Base-by-base conservation (phyloP, 208 protist genomes). In the Crithidia bombi region DNA sequence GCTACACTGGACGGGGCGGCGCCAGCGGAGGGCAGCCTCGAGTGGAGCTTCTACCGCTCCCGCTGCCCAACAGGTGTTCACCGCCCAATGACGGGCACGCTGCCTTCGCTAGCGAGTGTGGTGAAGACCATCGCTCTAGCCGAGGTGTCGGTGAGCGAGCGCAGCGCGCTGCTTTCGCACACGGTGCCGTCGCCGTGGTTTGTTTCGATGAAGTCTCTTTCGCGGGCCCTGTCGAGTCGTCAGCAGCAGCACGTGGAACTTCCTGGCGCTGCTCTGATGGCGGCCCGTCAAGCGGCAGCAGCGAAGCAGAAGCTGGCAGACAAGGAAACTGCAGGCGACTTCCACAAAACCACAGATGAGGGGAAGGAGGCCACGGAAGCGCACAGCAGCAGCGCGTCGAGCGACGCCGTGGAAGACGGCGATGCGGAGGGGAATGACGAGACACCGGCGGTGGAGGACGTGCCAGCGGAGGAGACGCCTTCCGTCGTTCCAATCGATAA, bases 31-130 rank as follows among this genome's bases (percentile, higher is more conserved):
- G 52, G 56, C n/a, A 64, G 30, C 6, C 38, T 32, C 17, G 66
- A 72, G 26, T 73, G 65, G 68, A 26, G 6, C 12, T 59, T 69
- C 10, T 73, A 79, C 47, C 70, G 70, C 36, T 19, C 70, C 7
- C 70, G 61, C 56, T 76, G 63, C 63, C 70, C 70, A 28, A 61
- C 46, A 19, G 83, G 73, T 6, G 72, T 90, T 33, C 74, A 93
- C 66, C 80, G 81, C 0, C 78, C 90, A 41, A 93, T 95, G 90
- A 95, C 90, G 5, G 90, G 90, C 23, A 85, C 87, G 21, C 78
- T 92, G 32, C 85, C 87, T 1, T 93, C 87, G 15, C 72, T 95
- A 32, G 81, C 74, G 28, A 78, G 65, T 57, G 58, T 52, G 17
- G 58, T 69, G 46, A 74, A 71, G 50, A 65, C 35, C 4, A 49